Percentiles rank a stretch among this genome's conserved stretches.
Evolutionary conservation across 805 yeast genomes (phyloP).

Genomic region (Starmerella floricola): DNA sequence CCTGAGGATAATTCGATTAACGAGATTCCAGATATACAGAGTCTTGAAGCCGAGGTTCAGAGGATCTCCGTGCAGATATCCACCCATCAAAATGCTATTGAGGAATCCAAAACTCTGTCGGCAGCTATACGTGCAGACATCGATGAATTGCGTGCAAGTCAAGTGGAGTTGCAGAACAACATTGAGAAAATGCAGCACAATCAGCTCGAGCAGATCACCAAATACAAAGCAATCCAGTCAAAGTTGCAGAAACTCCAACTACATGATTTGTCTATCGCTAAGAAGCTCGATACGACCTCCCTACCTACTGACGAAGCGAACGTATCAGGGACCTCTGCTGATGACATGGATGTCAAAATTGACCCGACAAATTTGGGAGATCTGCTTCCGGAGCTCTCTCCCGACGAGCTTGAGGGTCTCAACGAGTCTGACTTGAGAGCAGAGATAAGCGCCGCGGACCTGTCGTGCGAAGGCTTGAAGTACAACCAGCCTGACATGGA

Average conservation of each 20-base stretch:
- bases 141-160: slow-evolving; percentile 23
- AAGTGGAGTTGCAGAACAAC: slow-evolving; percentile 17
- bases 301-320: background rate
- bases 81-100: background rate
- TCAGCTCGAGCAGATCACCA: background rate
- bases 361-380: background rate
- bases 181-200: background rate
- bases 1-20: slow-evolving; percentile 15
- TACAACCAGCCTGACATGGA: slow-evolving; percentile 57
- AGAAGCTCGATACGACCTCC: background rate
- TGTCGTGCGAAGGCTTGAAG: slow-evolving; percentile 20
- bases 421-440: slow-evolving; percentile 16
- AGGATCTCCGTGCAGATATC: background rate
- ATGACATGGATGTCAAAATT: background rate
- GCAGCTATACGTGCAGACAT: slow-evolving; percentile 31
- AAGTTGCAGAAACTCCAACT: slow-evolving; percentile 1
- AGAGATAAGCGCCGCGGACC: slow-evolving; percentile 8
- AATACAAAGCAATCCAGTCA: background rate
- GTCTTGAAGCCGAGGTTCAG: slow-evolving; percentile 4
- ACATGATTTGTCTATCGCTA: slow-evolving; percentile 11
- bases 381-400: slow-evolving; percentile 16
- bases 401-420: slow-evolving; percentile 20
- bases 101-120: slow-evolving; percentile 18
- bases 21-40: slow-evolving; percentile 13
- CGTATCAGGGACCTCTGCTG: background rate